A percentile compares a stretch with the other conserved stretches of the same genome.
phyloP scores from a whole-genome alignment of 352 stramenopile species.

The Globisporangium ultimum region DNA sequence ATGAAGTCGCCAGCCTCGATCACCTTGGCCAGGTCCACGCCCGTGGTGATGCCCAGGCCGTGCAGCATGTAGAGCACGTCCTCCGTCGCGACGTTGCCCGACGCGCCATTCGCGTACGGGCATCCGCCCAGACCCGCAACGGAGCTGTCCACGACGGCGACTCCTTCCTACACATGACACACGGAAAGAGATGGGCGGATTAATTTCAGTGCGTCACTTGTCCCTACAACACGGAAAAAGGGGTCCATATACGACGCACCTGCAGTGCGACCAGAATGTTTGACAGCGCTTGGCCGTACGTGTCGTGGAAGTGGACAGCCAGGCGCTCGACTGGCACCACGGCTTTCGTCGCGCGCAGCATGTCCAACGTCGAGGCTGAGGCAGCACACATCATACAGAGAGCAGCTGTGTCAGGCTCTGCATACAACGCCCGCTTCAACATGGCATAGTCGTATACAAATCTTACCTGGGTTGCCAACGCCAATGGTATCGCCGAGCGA shows the following conservation, averaged over 20 bases:
- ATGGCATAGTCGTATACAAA: background rate
- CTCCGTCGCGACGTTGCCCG: slow-evolving; percentile 96
- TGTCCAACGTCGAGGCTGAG: slow-evolving; percentile 72
- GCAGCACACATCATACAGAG: background rate
- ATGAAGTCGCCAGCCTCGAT: slow-evolving; percentile 90
- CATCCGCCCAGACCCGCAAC: slow-evolving; percentile 95
- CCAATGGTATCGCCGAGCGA: slow-evolving; percentile 94
- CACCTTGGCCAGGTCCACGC: slow-evolving; percentile 92
- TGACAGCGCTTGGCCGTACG: slow-evolving; percentile 94
- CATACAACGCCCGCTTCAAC: no score
- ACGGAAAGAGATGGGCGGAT: background rate
- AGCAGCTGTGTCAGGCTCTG: no score
- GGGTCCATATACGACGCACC: slow-evolving; percentile 27
- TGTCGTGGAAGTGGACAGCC: slow-evolving; percentile 97
- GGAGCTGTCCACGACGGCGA: slow-evolving; percentile 93
- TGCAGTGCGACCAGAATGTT: slow-evolving; percentile 93
- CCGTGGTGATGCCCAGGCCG: slow-evolving; percentile 92
- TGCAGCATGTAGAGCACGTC: slow-evolving; percentile 98
- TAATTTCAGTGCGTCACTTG: background rate
- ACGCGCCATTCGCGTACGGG: slow-evolving; percentile 95
- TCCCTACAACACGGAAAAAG: background rate
- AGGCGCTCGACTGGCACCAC: slow-evolving; percentile 84
- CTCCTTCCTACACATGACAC: slow-evolving; percentile 64
- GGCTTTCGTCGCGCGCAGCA: slow-evolving; percentile 74
- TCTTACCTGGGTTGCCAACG: slow-evolving; percentile 82